A percentile compares a stretch with the other conserved stretches of the same genome.
These are phyloP conservation scores for Corylus americana DNA, from an alignment of 306 rosid species.

Conservation along the genomic window DNA sequence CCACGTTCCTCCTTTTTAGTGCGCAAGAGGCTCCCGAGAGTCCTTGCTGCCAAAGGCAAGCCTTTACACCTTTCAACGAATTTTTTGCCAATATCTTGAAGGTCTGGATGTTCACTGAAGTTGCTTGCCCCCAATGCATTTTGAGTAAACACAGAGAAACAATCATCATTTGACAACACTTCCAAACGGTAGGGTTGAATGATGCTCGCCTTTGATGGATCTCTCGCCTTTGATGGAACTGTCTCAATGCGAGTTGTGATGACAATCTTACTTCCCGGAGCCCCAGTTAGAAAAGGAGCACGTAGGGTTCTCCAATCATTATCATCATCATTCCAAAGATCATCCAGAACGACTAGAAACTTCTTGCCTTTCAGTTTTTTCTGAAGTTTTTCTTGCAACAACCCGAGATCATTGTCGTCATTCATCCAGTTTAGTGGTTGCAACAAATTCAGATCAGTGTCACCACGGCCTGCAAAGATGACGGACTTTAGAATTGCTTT, in stretches of 20 bases:
- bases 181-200: background rate
- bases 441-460: no score
- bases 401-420: no score
- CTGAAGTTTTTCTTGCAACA: background rate
- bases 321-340: slow-evolving; percentile 23
- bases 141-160: slow-evolving; percentile 8
- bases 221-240: slow-evolving; percentile 4
- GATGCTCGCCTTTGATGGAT: no score
- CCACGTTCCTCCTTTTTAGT: background rate
- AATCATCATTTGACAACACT: background rate
- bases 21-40: slow-evolving; percentile 23
- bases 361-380: background rate
- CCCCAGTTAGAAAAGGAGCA: background rate
- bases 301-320: background rate
- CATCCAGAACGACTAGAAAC: slow-evolving; percentile 30
- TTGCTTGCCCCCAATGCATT: slow-evolving; percentile 8
- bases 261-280: slow-evolving; percentile 22
- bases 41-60: slow-evolving; percentile 31
- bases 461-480: background rate
- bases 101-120: background rate
- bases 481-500: background rate
- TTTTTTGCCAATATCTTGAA: background rate
- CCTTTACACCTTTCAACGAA: slow-evolving; percentile 32
- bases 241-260: slow-evolving; percentile 17
- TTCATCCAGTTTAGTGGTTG: no score